These are phyloP conservation scores for Erysimum cheiranthoides DNA, from an alignment of 345 rosid genomes.

Conservation along the genomic window DNA sequence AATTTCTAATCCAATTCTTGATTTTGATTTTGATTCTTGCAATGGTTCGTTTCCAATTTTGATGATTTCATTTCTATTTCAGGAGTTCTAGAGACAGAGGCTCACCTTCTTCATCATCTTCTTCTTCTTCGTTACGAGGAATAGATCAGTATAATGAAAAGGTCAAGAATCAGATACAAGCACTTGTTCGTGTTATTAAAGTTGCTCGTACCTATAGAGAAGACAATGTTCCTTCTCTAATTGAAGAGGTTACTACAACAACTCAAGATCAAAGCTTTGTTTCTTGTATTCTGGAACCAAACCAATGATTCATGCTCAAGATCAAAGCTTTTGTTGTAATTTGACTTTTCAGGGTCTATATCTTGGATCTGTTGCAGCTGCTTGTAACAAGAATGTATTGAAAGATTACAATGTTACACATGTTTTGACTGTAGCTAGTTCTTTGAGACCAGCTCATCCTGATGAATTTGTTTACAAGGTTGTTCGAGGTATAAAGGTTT, in stretches of 20 bases:
- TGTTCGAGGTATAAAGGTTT: constrained; percentile 47
- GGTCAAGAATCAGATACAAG: constrained; percentile 52
- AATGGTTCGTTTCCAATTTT: not conserved
- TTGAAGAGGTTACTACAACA: constrained; percentile 52
- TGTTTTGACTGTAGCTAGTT: constrained; percentile 54
- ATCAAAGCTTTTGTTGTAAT: not conserved
- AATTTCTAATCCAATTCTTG: not conserved
- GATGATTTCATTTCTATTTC: constrained; percentile 5
- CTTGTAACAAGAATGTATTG: constrained; percentile 51
- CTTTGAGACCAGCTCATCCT: constrained; percentile 50
- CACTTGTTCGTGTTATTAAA: constrained; percentile 54
- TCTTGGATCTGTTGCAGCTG: constrained; percentile 60
- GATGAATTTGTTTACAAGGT: constrained; percentile 53
- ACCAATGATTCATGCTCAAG: not conserved
- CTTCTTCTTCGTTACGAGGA: constrained; percentile 17
- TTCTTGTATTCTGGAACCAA: not conserved
- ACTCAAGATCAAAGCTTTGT: too few relatives aligned
- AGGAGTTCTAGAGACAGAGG: constrained; percentile 40
- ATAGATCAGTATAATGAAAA: constrained; percentile 53
- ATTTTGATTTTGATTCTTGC: not conserved
- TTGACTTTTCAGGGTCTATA: constrained; percentile 52
- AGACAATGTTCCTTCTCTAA: constrained; percentile 56
- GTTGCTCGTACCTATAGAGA: constrained; percentile 50
- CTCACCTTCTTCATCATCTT: constrained; percentile 9
- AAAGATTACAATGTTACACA: constrained; percentile 54